Evolutionary conservation across 805 yeast species (phyloP).

Genomic region (Ogataea trehalophila): DNA sequence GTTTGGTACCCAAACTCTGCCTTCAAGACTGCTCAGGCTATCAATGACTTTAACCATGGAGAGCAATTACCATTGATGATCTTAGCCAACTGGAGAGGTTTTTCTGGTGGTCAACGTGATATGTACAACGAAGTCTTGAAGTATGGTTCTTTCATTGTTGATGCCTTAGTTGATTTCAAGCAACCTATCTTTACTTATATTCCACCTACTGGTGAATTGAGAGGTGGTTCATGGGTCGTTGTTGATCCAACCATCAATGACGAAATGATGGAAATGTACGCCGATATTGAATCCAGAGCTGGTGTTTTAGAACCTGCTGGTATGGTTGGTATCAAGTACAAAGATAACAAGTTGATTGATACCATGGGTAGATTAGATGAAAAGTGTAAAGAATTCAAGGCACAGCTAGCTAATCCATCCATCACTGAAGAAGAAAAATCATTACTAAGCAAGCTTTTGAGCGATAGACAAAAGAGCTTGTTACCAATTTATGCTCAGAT

Average conservation of each 20-base stretch:
- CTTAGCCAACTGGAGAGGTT: slow-evolving; percentile 99
- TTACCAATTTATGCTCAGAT: slow-evolving; percentile 89
- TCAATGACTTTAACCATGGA: slow-evolving; percentile 95
- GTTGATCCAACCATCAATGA: slow-evolving; percentile 97
- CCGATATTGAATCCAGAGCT: slow-evolving; percentile 91
- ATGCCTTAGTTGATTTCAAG: slow-evolving; percentile 90
- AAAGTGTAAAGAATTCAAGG: slow-evolving; percentile 63
- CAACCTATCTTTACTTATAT: slow-evolving; percentile 96
- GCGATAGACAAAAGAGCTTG: slow-evolving; percentile 72
- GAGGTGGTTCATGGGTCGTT: slow-evolving; percentile 99
- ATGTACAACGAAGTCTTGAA: slow-evolving; percentile 98
- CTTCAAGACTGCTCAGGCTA: slow-evolving; percentile 98
- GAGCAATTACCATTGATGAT: slow-evolving; percentile 97
- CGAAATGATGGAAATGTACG: slow-evolving; percentile 99
- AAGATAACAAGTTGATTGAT: slow-evolving; percentile 85
- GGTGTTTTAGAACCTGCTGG: slow-evolving; percentile 99
- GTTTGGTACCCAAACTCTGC: slow-evolving; percentile 99
- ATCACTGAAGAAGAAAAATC: slow-evolving; percentile 63
- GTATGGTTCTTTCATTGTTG: slow-evolving; percentile 95
- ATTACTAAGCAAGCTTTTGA: slow-evolving; percentile 57
- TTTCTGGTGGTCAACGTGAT: slow-evolving; percentile 99
- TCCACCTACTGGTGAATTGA: slow-evolving; percentile 96
- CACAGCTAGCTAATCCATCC: slow-evolving; percentile 47
- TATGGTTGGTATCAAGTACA: slow-evolving; percentile 97
- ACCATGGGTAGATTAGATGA: slow-evolving; percentile 90